Evolutionary conservation across 345 rosid species (phyloP).

Genomic region (Kandelia obovata): DNA sequence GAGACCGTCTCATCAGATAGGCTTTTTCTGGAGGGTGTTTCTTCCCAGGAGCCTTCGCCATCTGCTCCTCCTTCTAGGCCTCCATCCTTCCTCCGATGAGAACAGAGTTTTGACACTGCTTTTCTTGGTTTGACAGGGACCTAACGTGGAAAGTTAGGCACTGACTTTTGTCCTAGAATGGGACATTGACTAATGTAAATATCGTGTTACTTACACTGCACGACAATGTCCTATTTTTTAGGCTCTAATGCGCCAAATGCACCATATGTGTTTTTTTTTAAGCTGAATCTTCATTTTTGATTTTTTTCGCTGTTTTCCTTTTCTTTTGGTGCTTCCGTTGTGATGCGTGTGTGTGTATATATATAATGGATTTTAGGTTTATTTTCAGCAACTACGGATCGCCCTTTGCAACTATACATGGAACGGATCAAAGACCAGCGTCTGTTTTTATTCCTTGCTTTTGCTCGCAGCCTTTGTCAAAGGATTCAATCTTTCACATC

Average conservation of each 20-base stretch:
- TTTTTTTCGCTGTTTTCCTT: not conserved
- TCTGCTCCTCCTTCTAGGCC: slow-evolving; percentile 17
- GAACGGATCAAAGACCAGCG: no score
- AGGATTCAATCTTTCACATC: no score
- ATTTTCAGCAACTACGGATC: not conserved
- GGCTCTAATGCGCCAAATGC: not conserved
- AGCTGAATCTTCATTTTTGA: not conserved
- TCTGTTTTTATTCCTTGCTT: no score
- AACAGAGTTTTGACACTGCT: slow-evolving; percentile 16
- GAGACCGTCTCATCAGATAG: slow-evolving; percentile 15
- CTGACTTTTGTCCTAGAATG: slow-evolving; percentile 37
- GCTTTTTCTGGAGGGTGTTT: slow-evolving; percentile 17
- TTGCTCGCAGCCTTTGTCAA: no score
- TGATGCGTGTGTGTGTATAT: not conserved
- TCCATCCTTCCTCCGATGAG: slow-evolving; percentile 29
- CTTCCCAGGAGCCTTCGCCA: slow-evolving; percentile 15
- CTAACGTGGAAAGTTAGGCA: slow-evolving; percentile 33
- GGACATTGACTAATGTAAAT: slow-evolving; percentile 32
- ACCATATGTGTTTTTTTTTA: not conserved
- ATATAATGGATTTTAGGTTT: not conserved
- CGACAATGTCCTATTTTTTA: not conserved
- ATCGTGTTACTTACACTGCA: not conserved
- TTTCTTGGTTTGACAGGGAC: slow-evolving; percentile 44
- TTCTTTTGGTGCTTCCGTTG: not conserved
- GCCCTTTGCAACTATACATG: not conserved